These are phyloP conservation scores for Cercophora scortea DNA, from an alignment of 495 filamentous ascomycete genomes.

Conservation along the genomic window DNA sequence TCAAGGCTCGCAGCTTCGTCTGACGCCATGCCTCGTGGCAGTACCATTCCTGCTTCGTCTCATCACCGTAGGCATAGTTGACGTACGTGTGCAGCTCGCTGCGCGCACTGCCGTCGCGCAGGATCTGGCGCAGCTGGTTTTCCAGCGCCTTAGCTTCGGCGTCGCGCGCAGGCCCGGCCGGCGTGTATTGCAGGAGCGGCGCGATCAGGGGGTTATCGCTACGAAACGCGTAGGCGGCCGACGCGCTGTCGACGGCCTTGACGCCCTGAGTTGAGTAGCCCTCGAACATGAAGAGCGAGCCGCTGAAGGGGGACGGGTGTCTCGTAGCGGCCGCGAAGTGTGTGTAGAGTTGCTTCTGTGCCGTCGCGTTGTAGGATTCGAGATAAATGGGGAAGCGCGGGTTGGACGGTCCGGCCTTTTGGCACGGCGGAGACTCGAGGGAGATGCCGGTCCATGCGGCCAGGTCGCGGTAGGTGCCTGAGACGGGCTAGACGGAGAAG, in stretches of 20 bases:
- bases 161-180: slow-evolving; percentile 28
- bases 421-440: slow-evolving; percentile 30
- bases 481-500: slow-evolving; percentile 19
- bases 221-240: slow-evolving; percentile 40
- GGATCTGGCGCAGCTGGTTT: slow-evolving; percentile 31
- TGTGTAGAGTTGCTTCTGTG: slow-evolving; percentile 33
- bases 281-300: slow-evolving; percentile 48
- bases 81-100: slow-evolving; percentile 42
- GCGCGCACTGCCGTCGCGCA: slow-evolving; percentile 29
- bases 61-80: slow-evolving; percentile 54
- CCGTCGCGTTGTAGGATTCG: slow-evolving; percentile 33
- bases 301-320: slow-evolving; percentile 15
- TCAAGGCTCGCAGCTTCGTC: slow-evolving; percentile 34
- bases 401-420: slow-evolving; percentile 37
- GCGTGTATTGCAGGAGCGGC: slow-evolving; percentile 30
- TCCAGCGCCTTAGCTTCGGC: slow-evolving; percentile 27
- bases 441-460: slow-evolving; percentile 34
- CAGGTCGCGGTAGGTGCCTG: slow-evolving; percentile 38
- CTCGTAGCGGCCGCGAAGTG: slow-evolving; percentile 25
- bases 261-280: slow-evolving; percentile 45
- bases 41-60: slow-evolving; percentile 38
- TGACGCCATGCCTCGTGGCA: slow-evolving; percentile 45
- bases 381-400: slow-evolving; percentile 45
- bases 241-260: slow-evolving; percentile 20
- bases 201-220: slow-evolving; percentile 35